Percentiles rank a stretch among this genome's conserved stretches.
These are phyloP conservation scores for Umbelopsis sp. DNA, from an alignment of 371 early-diverging fungal species.

Conservation along the genomic window DNA sequence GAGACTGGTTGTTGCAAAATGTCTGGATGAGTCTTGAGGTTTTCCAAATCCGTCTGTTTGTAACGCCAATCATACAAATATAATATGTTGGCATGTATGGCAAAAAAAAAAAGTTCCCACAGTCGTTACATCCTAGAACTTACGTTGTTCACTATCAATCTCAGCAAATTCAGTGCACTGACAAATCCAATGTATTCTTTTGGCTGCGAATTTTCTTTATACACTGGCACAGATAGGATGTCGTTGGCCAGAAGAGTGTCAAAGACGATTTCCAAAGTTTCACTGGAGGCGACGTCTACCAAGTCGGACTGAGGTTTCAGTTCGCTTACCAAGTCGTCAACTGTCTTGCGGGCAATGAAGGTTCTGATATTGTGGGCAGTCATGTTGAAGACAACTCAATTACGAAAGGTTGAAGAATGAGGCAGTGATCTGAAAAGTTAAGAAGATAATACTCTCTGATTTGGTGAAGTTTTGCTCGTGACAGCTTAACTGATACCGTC, in stretches of 20 bases:
- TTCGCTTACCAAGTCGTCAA: conserved; percentile 46
- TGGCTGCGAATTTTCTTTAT: conserved; percentile 37
- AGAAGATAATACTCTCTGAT: too few species aligned
- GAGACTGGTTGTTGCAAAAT: not conserved
- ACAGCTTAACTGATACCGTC: too few species aligned
- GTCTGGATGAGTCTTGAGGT: not conserved
- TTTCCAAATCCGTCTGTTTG: not conserved
- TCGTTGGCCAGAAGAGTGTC: conserved; percentile 56
- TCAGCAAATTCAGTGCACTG: conserved; percentile 59
- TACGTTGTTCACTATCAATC: conserved; percentile 46
- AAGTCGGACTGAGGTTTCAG: conserved; percentile 47
- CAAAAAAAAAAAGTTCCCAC: not conserved
- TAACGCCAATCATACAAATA: not conserved
- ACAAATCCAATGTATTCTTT: conserved; percentile 59
- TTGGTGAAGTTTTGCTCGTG: too few species aligned
- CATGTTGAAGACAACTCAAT: conserved; percentile 36
- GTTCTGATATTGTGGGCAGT: conserved; percentile 19
- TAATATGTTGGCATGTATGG: not conserved
- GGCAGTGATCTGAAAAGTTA: too few species aligned
- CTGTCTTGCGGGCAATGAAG: conserved; percentile 50
- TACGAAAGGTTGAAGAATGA: too few species aligned
- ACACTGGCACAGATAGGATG: conserved; percentile 65
- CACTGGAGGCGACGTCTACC: conserved; percentile 55
- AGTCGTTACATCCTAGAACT: conserved; percentile 18
- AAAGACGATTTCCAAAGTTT: conserved; percentile 64